Evolutionary conservation across 2,329 filamentous ascomycete genomes (phyloP), one percentile per base, ranked within the genome.

Genomic region (Fusarium sp.): DNA sequence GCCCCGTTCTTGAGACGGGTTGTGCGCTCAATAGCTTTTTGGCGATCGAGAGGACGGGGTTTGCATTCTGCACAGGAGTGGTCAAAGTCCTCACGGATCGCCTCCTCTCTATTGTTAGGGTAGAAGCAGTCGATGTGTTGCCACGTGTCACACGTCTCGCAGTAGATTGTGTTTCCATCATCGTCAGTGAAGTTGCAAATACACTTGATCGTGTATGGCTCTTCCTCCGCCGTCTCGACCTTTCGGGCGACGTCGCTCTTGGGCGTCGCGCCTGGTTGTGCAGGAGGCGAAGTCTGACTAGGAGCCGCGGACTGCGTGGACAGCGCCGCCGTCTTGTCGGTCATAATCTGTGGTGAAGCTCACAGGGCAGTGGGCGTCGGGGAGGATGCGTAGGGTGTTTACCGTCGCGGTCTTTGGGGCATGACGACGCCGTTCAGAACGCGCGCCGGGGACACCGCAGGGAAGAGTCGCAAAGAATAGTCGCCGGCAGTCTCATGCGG

Each of bases 91-190:
- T 90, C 88, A 86, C 92, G 84, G 82, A 95, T 84, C 85, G 93
- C 88, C 87, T 94, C 88, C 82, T 91, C 89, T 81, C 91, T 89
- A 78, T 94, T 94, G 74, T 90, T 83, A 25, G 90, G 90, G 82
- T 98, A 98, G 85, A 97, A 98, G 85, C 97, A 99, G 81, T 95
- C 92, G 79, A 98, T 97, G 84, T 99, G 97, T 85, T 99, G 97
- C 97, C 97, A 99, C 59, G 95, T 97, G 82, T 98, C 94, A 88
- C 97, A 99, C 68, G 89, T 91, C 82, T 98, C 97, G 88, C 97
- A 99, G 84, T 95, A 95, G 72, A 99, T 97, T 69, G 97, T 99
- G 84, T 94, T 96, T 84, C 97, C 97, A 87, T 99, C 97, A 88
- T 99, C 97, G 86, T 97, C 95, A 82, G 91, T 87, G 84, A 93